These are phyloP conservation scores for Ricinus communis DNA, from an alignment of 345 rosid species.

Conservation along the genomic window DNA sequence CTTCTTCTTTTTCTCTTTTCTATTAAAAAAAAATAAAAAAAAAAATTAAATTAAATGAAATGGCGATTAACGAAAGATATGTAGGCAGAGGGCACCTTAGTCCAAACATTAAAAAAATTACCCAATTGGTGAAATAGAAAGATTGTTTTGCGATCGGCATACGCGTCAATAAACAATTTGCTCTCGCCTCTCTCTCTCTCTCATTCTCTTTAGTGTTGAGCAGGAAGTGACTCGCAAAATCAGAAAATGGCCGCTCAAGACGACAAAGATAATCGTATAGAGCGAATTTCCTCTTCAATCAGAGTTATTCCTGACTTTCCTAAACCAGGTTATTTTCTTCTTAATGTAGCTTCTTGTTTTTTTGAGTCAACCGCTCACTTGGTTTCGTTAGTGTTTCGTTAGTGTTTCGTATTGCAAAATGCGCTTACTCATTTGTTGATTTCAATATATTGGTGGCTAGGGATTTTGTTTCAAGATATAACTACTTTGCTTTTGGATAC, in stretches of 20 bases:
- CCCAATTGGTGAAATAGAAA: neutral
- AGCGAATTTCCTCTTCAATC: conserved; percentile 61
- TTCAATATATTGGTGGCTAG: conserved; percentile 44
- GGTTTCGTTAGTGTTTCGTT: neutral
- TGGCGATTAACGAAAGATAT: neutral
- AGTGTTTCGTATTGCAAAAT: neutral
- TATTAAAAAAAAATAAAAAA: conserved; percentile 2
- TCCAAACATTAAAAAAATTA: conserved; percentile 10
- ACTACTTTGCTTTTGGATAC: conserved; percentile 75
- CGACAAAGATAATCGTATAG: conserved; percentile 58
- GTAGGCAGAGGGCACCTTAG: conserved; percentile 32
- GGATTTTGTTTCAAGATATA: conserved; percentile 88
- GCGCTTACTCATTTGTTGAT: no score
- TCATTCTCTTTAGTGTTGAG: conserved; percentile 9
- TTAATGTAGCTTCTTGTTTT: no score
- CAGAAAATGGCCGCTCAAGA: conserved; percentile 38
- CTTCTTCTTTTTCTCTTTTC: no score
- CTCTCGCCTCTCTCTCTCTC: conserved; percentile 1
- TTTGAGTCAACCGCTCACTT: no score
- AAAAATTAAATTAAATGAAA: conserved; percentile 14
- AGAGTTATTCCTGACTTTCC: conserved; percentile 94
- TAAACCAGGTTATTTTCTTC: conserved; percentile 55
- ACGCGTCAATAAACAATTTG: conserved; percentile 1
- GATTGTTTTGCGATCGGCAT: no score
- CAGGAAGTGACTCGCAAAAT: conserved; percentile 9